Conservation (phyloP, 1,284 basidiomycete species). For the Puccinia triticina region DNA sequence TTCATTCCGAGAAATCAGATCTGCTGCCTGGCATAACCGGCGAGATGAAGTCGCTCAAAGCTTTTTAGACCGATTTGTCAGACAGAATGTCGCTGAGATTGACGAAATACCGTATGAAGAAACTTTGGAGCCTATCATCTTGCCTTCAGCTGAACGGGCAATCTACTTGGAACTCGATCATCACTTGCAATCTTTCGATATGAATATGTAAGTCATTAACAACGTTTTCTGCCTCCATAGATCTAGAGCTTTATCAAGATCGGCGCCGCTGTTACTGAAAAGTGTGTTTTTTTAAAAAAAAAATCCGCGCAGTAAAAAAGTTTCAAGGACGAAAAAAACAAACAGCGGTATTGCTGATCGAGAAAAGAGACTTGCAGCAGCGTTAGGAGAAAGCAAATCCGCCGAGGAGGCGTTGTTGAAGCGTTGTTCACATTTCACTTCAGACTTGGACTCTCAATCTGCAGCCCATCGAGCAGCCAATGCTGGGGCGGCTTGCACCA, state of each 20-base stretch:
- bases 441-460: conserved; percentile 68
- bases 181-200: conserved; percentile 82
- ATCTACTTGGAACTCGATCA: conserved; percentile 96
- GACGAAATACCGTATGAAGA: conserved; percentile 84
- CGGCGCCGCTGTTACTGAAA: conserved; percentile 63
- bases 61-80: conserved; percentile 69
- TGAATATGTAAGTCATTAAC: conserved; percentile 64
- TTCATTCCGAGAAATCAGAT: conserved; percentile 92
- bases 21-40: conserved; percentile 85
- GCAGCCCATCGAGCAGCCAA: conserved; percentile 56
- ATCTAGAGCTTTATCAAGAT: conserved; percentile 3
- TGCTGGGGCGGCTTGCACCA: conserved; percentile 50
- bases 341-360: conserved; percentile 66
- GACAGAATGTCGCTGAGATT: conserved; percentile 90
- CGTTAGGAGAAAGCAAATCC: conserved; percentile 80
- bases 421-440: conserved; percentile 88
- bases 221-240: conserved; percentile 51
- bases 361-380: conserved; percentile 80
- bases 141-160: conserved; percentile 90
- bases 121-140: conserved; percentile 70
- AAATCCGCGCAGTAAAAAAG: conserved; percentile 72
- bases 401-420: conserved; percentile 89
- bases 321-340: conserved; percentile 48
- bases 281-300: too few relatives aligned
- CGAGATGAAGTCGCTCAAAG: conserved; percentile 79